Evolutionary conservation across 441 rosid species (phyloP), one percentile per base, ranked within the genome.

Genomic region (Flueggea neowawraea): DNA sequence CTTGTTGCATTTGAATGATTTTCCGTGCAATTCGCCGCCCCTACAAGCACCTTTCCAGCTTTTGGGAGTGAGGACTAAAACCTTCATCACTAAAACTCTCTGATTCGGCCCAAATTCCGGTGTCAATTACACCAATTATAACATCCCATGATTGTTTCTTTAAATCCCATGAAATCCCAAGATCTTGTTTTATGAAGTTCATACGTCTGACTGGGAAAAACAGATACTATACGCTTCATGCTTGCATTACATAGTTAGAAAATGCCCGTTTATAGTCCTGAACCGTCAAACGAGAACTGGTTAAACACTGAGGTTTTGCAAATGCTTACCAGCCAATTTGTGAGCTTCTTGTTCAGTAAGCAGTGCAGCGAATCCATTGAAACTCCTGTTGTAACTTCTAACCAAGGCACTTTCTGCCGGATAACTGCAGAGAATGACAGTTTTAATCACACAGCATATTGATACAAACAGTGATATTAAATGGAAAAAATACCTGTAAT

Each of bases 171-270:
- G 73, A 88, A 91, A 58, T 83, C 90, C 96, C 96, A 91, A 5
- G 97, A 91, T 52, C 88, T 91, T 52, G 97, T 91, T 5, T 93
- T 91, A 55, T 84, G 91, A 70, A 88, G 86, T 57, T 86, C 73
- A 28, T 74, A 68, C 49, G 63, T 56, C 3, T 78, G 79, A 50
- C 84, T 86, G 8, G 88, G 88, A 61, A 91, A 86, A 10, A 88
- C 87, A 0, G 94, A 91, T 12, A 88, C 81, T 6, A 91, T 91
- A 61, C 80, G 88, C 0, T 76, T 73, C 69, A 73, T 80, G 54
- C 75, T 66, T 45, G 87, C 81, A 59, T 10, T n/a, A 15, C 36
- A 57, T 13, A 63, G n/a, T 74, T 16, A 6, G 10, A 52, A 31
- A 36, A 49, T 6, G 13, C 33, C 2, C n/a, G 7, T 8, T 8